These are phyloP conservation scores for Cenchrus purpureus DNA, from an alignment of 176 grass and related monocot genomes.

Conservation along the genomic window DNA sequence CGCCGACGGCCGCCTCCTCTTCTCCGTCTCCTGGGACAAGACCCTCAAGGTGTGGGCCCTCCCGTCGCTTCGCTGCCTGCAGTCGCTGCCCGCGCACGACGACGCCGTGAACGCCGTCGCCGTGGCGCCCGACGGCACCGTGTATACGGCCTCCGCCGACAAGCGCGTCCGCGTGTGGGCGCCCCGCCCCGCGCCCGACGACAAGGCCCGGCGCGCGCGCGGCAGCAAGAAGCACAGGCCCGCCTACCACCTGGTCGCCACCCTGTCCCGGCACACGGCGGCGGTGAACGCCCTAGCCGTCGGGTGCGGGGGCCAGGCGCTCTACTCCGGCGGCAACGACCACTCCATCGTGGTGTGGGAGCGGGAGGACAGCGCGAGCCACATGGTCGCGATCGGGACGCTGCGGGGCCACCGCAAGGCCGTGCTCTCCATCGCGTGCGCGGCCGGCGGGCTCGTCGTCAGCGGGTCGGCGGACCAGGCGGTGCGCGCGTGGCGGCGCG, in stretches of 20 bases:
- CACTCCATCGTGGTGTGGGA: slow-evolving; percentile 85
- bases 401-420: slow-evolving; percentile 72
- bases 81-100: slow-evolving; percentile 79
- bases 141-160: slow-evolving; percentile 87
- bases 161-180: slow-evolving; percentile 67
- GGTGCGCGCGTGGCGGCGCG: slow-evolving; percentile 74
- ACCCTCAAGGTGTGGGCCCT: slow-evolving; percentile 90
- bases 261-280: slow-evolving; percentile 66
- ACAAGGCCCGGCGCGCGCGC: neutral
- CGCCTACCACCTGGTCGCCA: slow-evolving; percentile 57
- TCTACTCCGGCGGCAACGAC: slow-evolving; percentile 83
- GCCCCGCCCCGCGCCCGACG: neutral
- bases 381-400: slow-evolving; percentile 67
- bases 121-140: slow-evolving; percentile 64
- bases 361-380: slow-evolving; percentile 76
- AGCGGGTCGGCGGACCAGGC: slow-evolving; percentile 82
- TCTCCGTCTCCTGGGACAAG: slow-evolving; percentile 94
- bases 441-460: slow-evolving; percentile 60
- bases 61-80: slow-evolving; percentile 72
- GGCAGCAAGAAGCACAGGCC: slow-evolving; percentile 32
- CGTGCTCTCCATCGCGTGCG: slow-evolving; percentile 70
- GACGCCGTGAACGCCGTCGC: slow-evolving; percentile 89
- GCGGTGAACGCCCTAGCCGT: slow-evolving; percentile 86
- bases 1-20: slow-evolving; percentile 56
- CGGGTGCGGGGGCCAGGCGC: slow-evolving; percentile 42